Percentiles rank a stretch among this genome's conserved stretches.
Evolutionary conservation across 495 filamentous ascomycete species (phyloP).

Genomic region (Aspergillus sclerotiicarbonarius): DNA sequence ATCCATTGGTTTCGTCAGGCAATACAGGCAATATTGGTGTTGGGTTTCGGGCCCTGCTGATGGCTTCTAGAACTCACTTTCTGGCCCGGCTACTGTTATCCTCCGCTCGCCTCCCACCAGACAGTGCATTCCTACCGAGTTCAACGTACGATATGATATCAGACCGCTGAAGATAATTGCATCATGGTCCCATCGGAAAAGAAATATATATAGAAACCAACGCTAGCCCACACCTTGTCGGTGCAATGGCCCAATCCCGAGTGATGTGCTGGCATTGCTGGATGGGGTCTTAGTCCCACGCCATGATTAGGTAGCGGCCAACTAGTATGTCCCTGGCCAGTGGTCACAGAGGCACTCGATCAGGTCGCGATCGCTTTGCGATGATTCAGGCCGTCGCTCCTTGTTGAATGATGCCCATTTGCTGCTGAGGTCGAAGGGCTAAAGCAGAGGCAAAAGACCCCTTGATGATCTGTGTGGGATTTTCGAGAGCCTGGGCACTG

Average conservation of each 20-base stretch:
- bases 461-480: background rate
- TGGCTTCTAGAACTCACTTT: background rate
- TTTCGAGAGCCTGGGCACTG: background rate
- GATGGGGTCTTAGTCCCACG: slow-evolving; percentile 5
- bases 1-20: background rate
- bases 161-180: background rate
- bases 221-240: slow-evolving; percentile 3
- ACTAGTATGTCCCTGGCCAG: background rate
- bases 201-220: slow-evolving; percentile 8
- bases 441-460: background rate
- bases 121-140: background rate
- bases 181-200: background rate
- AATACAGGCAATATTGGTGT: background rate
- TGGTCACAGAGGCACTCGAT: background rate
- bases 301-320: slow-evolving; percentile 2
- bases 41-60: background rate
- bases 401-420: background rate
- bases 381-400: background rate
- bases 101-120: background rate
- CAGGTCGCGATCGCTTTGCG: background rate
- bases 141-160: background rate
- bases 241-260: slow-evolving; percentile 2
- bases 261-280: slow-evolving; percentile 6
- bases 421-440: background rate
- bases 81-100: background rate